phyloP scores from a whole-genome alignment of 441 rosid species.

The Hura crepitans region DNA sequence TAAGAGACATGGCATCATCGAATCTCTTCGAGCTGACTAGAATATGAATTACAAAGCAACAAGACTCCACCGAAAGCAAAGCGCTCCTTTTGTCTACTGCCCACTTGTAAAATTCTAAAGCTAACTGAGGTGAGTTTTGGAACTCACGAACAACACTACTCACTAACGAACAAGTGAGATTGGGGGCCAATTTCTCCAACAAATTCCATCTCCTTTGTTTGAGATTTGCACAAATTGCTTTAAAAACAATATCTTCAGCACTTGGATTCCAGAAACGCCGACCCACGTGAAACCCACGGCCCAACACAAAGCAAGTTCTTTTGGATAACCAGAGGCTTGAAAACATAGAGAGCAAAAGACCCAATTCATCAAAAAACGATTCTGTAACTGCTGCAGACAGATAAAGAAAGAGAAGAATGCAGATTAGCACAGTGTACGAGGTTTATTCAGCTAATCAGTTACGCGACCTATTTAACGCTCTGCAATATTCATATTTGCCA shows the following conservation, averaged over 20 bases:
- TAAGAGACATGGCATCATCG: slow-evolving; percentile 42
- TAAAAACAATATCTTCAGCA: slow-evolving; percentile 43
- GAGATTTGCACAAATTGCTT: slow-evolving; percentile 53
- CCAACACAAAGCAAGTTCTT: slow-evolving; percentile 25
- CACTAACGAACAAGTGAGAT: slow-evolving; percentile 40
- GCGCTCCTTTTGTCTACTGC: slow-evolving; percentile 27
- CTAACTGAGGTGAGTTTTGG: slow-evolving; percentile 47
- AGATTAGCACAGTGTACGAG: background rate
- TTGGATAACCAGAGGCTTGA: slow-evolving; percentile 29
- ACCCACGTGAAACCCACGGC: slow-evolving; percentile 45
- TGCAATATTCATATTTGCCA: background rate
- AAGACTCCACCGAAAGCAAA: slow-evolving; percentile 34
- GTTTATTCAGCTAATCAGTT: background rate
- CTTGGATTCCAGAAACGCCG: slow-evolving; percentile 37
- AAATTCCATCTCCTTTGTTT: slow-evolving; percentile 58
- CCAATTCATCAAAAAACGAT: slow-evolving; percentile 24
- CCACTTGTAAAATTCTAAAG: slow-evolving; percentile 60
- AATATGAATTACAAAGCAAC: slow-evolving; percentile 48
- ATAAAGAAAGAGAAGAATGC: background rate
- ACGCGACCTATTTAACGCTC: background rate
- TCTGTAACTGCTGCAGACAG: slow-evolving; percentile 18
- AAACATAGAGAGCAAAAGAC: slow-evolving; percentile 32
- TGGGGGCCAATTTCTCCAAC: slow-evolving; percentile 40
- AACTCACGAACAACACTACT: slow-evolving; percentile 50
- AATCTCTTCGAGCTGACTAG: slow-evolving; percentile 44